Conservation (phyloP, 176 grass and related monocot species). For the Rhynchospora breviuscula region DNA sequence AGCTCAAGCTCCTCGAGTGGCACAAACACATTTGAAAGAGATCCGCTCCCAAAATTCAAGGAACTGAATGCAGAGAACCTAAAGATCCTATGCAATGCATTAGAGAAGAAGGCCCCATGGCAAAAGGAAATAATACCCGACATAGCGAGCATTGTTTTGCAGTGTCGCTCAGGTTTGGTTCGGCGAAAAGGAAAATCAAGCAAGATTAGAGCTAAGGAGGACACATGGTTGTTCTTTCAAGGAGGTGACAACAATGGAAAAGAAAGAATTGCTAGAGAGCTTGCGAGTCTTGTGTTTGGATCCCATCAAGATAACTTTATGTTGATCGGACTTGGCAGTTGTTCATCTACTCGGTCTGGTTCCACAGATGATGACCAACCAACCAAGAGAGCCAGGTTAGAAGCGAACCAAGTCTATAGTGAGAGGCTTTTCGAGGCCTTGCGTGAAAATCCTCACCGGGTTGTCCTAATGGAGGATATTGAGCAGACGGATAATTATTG, state of each 20-base stretch:
- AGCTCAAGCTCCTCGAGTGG: constrained; percentile 39
- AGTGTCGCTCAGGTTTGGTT: constrained; percentile 71
- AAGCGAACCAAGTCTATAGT: constrained; percentile 11
- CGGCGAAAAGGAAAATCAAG: constrained; percentile 43
- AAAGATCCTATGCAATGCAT: constrained; percentile 57
- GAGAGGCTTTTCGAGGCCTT: constrained; percentile 55
- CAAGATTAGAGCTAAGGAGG: constrained; percentile 44
- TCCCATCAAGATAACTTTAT: constrained; percentile 40
- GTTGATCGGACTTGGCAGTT: constrained; percentile 28
- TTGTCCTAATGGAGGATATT: constrained; percentile 70
- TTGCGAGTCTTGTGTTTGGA: constrained; percentile 73
- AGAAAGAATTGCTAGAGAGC: constrained; percentile 57
- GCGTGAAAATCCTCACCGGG: constrained; percentile 47
- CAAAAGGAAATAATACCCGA: constrained; percentile 74
- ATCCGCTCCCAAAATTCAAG: constrained; percentile 69
- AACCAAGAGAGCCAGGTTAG: constrained; percentile 36
- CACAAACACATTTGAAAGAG: constrained; percentile 60
- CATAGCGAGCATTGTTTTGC: constrained; percentile 62
- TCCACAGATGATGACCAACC: constrained; percentile 43
- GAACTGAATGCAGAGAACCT: constrained; percentile 89
- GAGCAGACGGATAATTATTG: constrained; percentile 38
- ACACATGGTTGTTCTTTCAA: constrained; percentile 87
- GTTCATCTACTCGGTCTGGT: constrained; percentile 9
- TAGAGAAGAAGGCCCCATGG: constrained; percentile 86
- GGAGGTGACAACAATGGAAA: constrained; percentile 63